Percentiles rank a stretch among this genome's conserved stretches.
Evolutionary conservation across 805 yeast species (phyloP).

Genomic region (Metschnikowia bowlesiae): DNA sequence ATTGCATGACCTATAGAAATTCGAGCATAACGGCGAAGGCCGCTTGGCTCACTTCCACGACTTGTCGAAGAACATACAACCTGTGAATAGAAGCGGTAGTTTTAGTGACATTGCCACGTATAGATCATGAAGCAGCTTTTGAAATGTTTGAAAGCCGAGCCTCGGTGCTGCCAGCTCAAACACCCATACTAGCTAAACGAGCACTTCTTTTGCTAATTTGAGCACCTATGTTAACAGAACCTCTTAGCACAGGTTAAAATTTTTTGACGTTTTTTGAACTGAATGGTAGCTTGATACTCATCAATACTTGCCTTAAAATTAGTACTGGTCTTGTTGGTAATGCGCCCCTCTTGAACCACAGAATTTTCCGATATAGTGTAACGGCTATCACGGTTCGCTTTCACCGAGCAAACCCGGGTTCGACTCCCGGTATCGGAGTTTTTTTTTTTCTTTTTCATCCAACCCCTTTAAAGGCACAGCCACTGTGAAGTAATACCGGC

Average conservation of each 20-base stretch:
- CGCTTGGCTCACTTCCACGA: too few relatives aligned
- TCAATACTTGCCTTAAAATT: too few relatives aligned
- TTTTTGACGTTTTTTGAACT: neutral
- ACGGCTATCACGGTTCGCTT: constrained; percentile 82
- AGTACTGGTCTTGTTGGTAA: too few relatives aligned
- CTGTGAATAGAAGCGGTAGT: too few relatives aligned
- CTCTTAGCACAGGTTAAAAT: neutral
- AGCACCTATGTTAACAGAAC: neutral
- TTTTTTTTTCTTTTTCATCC: constrained; percentile 7
- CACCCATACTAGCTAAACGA: too few relatives aligned
- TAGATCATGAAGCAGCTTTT: neutral
- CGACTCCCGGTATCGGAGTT: constrained; percentile 81
- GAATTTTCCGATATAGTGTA: constrained; percentile 64
- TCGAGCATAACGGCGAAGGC: neutral
- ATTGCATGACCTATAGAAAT: neutral
- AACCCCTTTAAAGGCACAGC: neutral
- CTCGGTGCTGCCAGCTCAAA: neutral
- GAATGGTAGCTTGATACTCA: too few relatives aligned
- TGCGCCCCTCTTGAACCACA: neutral
- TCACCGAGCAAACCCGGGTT: constrained; percentile 83
- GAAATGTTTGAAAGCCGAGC: neutral
- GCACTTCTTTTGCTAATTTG: neutral
- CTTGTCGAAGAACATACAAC: neutral
- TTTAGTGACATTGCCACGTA: neutral
- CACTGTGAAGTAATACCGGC: too few relatives aligned